Base-by-base conservation (phyloP, 2,329 filamentous ascomycete genomes). In the Fusarium albidum region DNA sequence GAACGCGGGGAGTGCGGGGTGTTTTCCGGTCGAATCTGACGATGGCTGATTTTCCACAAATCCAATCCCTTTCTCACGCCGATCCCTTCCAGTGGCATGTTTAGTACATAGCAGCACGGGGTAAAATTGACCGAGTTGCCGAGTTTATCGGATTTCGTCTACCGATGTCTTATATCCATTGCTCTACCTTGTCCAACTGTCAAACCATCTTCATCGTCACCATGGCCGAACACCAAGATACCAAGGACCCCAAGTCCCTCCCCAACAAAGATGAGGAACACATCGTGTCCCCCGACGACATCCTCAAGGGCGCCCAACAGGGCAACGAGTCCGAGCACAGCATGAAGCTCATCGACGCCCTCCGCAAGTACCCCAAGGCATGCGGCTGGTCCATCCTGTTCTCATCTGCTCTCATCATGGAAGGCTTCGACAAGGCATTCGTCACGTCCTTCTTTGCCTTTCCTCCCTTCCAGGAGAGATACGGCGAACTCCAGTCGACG, bases 361-460 rank as follows among this genome's bases (percentile, higher is more conserved):
- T 79, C 45, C 73, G 68, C 45, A 66, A 77, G 4, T 80, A 75
- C 43, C 61, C 57, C 18, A 73, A 69, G 31, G 73, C 73, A 3
- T 70, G 68, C 25, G 47, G 68, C 25, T 75, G 72, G 70, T 75
- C 72, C 37, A 51, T 74, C 21, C 66, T 74, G 33, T 64, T 75
- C 38, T 75, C 73, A 3, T 67, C 72, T 0, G 72, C 71, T 10
- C 70, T 75, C 26, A 62, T 75, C 56, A 75, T 75, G 73, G 73
- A 75, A 26, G 72, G 73, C 15, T 71, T 77, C 59, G 75, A 80
- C 56, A 55, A 68, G 35, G 67, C 65, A 49, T 68, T 79, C 9
- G 65, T 79, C 42, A 71, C 67, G 27, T 72, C 71, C n/a, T 73
- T 79, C 54, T 77, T 72, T 46, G 73, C 69, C 13, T 74, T 73